Evolutionary conservation across 1,284 basidiomycete species (phyloP).

Genomic region (Vanrija pseudolonga): DNA sequence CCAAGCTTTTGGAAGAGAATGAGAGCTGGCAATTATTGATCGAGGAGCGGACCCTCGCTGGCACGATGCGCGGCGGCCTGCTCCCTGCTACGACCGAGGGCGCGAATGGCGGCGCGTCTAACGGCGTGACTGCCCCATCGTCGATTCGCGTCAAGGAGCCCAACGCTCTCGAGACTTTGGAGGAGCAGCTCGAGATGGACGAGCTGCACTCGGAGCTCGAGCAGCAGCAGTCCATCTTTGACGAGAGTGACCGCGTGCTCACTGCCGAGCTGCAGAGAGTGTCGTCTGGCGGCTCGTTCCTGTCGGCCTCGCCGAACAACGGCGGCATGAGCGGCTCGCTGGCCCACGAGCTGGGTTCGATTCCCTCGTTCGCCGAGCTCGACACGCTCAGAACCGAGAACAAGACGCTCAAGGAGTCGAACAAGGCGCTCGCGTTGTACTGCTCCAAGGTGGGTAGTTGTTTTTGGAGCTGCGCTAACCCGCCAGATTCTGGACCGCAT

Average conservation of each 20-base stretch:
- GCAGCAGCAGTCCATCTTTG: conserved; percentile 15
- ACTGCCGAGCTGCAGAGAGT: not conserved
- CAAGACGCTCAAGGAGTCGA: conserved; percentile 86
- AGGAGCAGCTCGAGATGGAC: conserved; percentile 40
- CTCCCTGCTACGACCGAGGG: not conserved
- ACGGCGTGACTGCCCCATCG: not conserved
- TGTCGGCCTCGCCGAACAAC: conserved; percentile 37
- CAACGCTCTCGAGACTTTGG: conserved; percentile 25
- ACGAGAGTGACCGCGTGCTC: conserved; percentile 26
- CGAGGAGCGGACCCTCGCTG: conserved; percentile 79
- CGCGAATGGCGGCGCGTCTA: not conserved
- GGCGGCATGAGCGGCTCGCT: conserved; percentile 37
- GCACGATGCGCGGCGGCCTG: conserved; percentile 61
- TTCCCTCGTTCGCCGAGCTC: conserved; percentile 63
- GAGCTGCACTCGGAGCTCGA: conserved; percentile 37
- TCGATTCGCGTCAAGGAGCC: conserved; percentile 4
- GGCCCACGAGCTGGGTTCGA: conserved; percentile 73
- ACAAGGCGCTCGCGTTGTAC: conserved; percentile 88
- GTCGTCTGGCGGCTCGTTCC: conserved; percentile 14
- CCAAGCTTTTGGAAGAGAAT: conserved; percentile 67
- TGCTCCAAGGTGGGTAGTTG: conserved; percentile 65
- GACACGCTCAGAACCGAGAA: conserved; percentile 73
- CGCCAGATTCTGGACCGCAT: conserved; percentile 81
- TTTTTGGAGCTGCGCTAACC: not conserved
- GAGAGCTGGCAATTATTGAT: conserved; percentile 90